A percentile compares a stretch with the other conserved stretches of the same genome.
Conservation (phyloP, 768 basidiomycete genomes). For the Steccherinum ochraceum region DNA sequence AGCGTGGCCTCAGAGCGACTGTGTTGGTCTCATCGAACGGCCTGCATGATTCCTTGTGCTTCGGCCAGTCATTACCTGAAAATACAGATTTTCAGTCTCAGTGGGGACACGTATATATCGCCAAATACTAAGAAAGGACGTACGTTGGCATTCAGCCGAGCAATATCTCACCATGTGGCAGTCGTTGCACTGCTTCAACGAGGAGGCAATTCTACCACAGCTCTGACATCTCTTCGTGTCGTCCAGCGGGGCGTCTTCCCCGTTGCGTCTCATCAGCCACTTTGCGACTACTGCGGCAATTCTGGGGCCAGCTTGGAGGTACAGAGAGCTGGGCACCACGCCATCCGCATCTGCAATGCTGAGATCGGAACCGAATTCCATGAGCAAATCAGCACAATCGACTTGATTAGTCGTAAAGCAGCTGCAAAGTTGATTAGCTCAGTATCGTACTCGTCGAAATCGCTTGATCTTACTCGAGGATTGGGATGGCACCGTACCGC, state of each 20-base stretch:
- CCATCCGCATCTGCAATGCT: constrained; percentile 35
- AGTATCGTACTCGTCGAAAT: too few relatives aligned
- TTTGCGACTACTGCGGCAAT: constrained; percentile 37
- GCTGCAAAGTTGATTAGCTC: too few relatives aligned
- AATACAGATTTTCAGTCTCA: too few relatives aligned
- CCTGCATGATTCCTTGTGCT: constrained; percentile 41
- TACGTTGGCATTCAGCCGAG: constrained; percentile 49
- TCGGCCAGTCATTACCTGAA: constrained; percentile 40
- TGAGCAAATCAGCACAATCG: not conserved
- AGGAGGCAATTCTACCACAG: constrained; percentile 23
- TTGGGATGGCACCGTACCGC: constrained; percentile 40
- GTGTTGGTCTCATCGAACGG: constrained; percentile 38
- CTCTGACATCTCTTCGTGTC: constrained; percentile 41
- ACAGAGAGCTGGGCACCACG: constrained; percentile 24
- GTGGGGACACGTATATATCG: too few relatives aligned
- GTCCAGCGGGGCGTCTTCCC: constrained; percentile 34
- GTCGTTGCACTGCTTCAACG: constrained; percentile 35
- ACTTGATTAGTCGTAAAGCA: constrained; percentile 21
- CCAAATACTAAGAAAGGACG: too few relatives aligned
- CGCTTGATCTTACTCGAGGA: constrained; percentile 13
- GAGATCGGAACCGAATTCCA: constrained; percentile 34
- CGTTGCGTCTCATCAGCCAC: constrained; percentile 42
- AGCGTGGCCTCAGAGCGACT: constrained; percentile 41
- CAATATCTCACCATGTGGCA: constrained; percentile 48
- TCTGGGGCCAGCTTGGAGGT: constrained; percentile 32